Conservation (phyloP, 192 early-diverging fungal species). For the Chytriomyces confervae region DNA sequence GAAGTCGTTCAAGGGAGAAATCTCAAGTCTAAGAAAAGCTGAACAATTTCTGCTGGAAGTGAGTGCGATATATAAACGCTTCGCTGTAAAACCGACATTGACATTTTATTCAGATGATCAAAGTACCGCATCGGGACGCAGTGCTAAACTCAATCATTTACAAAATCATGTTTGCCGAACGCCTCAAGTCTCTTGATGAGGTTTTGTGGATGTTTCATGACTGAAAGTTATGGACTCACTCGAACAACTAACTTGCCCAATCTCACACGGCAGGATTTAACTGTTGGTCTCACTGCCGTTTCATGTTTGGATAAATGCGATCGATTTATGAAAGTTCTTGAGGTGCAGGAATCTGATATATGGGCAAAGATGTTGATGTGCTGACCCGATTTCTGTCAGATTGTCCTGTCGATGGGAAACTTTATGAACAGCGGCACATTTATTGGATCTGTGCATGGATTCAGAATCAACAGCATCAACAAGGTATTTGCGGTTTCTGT, state of each 20-base stretch:
- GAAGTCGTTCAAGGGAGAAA: constrained; percentile 36
- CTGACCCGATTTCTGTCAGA: constrained; percentile 19
- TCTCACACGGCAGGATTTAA: constrained; percentile 33
- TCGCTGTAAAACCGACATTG: neutral
- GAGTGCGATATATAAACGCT: neutral
- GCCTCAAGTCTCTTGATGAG: constrained; percentile 38
- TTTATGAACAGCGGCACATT: constrained; percentile 52
- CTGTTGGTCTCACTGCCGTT: constrained; percentile 26
- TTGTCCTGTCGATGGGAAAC: constrained; percentile 52
- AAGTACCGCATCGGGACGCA: constrained; percentile 35
- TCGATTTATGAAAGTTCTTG: constrained; percentile 43
- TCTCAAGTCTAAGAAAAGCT: constrained; percentile 31
- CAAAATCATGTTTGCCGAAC: constrained; percentile 45
- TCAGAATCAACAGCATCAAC: constrained; percentile 48
- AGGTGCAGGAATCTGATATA: constrained; percentile 38
- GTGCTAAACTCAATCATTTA: constrained; percentile 39
- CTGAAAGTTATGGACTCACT: neutral
- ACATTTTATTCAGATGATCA: constrained; percentile 37
- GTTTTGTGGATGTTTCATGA: constrained; percentile 27
- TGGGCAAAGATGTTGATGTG: neutral
- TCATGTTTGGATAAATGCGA: constrained; percentile 37
- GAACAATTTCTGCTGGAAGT: constrained; percentile 49
- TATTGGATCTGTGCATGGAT: constrained; percentile 51
- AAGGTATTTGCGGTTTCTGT: constrained; percentile 29
- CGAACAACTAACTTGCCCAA: neutral